Percentiles rank a stretch among this genome's conserved stretches.
phyloP scores from a whole-genome alignment of 495 filamentous ascomycete species.

The Cladorrhinum samala region DNA sequence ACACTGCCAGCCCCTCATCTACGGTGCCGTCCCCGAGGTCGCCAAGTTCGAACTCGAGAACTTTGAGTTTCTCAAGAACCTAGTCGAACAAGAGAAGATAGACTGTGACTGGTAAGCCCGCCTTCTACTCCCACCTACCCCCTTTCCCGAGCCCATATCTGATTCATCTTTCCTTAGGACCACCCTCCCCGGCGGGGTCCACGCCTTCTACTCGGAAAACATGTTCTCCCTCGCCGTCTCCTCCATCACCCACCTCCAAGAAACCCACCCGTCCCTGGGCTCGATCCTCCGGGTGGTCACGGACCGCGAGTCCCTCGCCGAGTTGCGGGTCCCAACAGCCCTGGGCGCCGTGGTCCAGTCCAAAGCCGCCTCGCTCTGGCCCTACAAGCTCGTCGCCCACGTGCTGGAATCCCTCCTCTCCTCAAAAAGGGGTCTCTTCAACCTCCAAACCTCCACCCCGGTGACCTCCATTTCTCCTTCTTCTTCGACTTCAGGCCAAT shows the following conservation, averaged over 20 bases:
- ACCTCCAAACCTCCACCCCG: slow-evolving; percentile 68
- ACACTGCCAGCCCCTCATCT: slow-evolving; percentile 63
- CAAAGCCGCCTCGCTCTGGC: slow-evolving; percentile 57
- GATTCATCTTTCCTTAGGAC: slow-evolving; percentile 25
- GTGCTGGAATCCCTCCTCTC: slow-evolving; percentile 53
- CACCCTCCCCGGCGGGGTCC: slow-evolving; percentile 35
- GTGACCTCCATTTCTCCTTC: slow-evolving; percentile 42
- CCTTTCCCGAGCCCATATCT: not conserved
- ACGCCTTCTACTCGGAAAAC: slow-evolving; percentile 45
- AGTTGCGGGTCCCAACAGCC: slow-evolving; percentile 33
- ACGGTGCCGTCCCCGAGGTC: slow-evolving; percentile 42
- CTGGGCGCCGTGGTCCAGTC: slow-evolving; percentile 42
- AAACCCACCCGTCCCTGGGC: slow-evolving; percentile 47
- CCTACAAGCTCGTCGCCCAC: slow-evolving; percentile 70
- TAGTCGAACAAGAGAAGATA: slow-evolving; percentile 48
- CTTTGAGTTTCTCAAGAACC: slow-evolving; percentile 43
- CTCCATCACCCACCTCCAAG: slow-evolving; percentile 36
- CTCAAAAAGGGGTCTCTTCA: slow-evolving; percentile 35
- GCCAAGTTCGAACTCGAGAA: slow-evolving; percentile 61
- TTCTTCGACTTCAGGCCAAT: slow-evolving; percentile 18
- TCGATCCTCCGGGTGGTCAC: slow-evolving; percentile 28
- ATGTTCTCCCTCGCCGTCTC: slow-evolving; percentile 40
- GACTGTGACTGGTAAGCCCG: slow-evolving; percentile 61
- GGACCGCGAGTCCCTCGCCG: slow-evolving; percentile 21
- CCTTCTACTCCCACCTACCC: not conserved